Conservation (phyloP, 2,329 filamentous ascomycete species). For the Thielaviopsis ethacetica region DNA sequence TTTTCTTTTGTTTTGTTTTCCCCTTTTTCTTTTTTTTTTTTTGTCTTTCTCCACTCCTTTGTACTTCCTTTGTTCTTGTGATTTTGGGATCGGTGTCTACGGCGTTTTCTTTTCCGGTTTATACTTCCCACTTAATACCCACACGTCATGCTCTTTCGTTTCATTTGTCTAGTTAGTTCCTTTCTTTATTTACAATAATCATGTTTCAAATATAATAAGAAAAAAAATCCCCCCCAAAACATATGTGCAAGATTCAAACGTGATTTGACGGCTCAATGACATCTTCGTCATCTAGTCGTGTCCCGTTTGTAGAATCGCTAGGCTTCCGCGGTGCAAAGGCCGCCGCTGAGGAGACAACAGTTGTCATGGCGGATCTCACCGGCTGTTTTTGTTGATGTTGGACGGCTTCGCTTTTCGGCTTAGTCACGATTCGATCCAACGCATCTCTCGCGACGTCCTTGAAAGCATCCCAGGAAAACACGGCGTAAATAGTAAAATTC, state of each 20-base stretch:
- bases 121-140: too few species aligned
- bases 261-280: background rate
- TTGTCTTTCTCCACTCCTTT: background rate
- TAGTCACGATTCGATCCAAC: conserved; percentile 13
- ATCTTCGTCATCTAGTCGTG: background rate
- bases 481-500: conserved; percentile 57
- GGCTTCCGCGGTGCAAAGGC: background rate
- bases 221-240: background rate
- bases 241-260: background rate
- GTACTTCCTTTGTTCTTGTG: background rate
- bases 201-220: background rate
- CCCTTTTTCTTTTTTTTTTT: conserved; percentile 1
- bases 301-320: background rate
- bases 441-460: conserved; percentile 17
- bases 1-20: background rate
- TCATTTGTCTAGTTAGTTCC: conserved; percentile 1
- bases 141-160: too few species aligned
- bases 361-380: background rate
- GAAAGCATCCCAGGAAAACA: conserved; percentile 44
- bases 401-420: too few species aligned
- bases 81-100: background rate
- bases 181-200: background rate
- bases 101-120: background rate
- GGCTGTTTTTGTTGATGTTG: background rate
- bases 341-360: background rate